A percentile compares a stretch with the other conserved stretches of the same genome.
Evolutionary conservation across 352 stramenopile genomes (phyloP).

Genomic region (Thraustotheca clavata): DNA sequence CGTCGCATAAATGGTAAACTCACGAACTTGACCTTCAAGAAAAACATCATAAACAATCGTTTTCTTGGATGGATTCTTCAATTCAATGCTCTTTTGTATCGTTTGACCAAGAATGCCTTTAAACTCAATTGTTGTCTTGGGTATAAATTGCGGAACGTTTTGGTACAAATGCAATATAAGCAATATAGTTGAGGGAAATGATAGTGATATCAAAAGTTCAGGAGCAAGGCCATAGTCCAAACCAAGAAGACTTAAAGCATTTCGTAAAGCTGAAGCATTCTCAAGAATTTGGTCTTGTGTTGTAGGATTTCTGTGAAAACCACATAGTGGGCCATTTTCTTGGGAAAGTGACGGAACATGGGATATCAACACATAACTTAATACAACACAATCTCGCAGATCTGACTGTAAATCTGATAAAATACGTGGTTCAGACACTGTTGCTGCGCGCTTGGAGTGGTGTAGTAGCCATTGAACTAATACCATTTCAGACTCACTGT

Average conservation of each 20-base stretch:
- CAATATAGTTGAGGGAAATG: constrained; percentile 40
- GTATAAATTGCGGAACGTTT: constrained; percentile 86
- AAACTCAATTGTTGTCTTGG: constrained; percentile 92
- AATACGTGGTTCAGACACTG: constrained; percentile 27
- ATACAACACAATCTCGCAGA: constrained; percentile 56
- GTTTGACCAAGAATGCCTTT: constrained; percentile 69
- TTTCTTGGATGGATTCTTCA: constrained; percentile 84
- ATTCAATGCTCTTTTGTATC: constrained; percentile 90
- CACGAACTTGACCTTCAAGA: constrained; percentile 52
- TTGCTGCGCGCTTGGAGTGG: constrained; percentile 24
- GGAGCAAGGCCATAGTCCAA: constrained; percentile 69
- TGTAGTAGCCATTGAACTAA: constrained; percentile 87
- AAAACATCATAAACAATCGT: constrained; percentile 85
- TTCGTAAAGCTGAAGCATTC: constrained; percentile 48
- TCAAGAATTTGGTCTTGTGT: constrained; percentile 34
- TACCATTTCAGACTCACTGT: constrained; percentile 86
- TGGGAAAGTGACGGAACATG: constrained; percentile 80
- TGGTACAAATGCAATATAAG: constrained; percentile 87
- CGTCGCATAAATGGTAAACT: constrained; percentile 67
- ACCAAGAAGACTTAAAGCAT: constrained; percentile 53
- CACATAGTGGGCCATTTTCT: constrained; percentile 53
- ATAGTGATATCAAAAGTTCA: constrained; percentile 37
- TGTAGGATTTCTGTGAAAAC: constrained; percentile 37
- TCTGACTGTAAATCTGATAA: constrained; percentile 52
- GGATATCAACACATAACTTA: constrained; percentile 80